Conservation (phyloP, 192 early-diverging fungal species). For the Coemansia sp. region DNA sequence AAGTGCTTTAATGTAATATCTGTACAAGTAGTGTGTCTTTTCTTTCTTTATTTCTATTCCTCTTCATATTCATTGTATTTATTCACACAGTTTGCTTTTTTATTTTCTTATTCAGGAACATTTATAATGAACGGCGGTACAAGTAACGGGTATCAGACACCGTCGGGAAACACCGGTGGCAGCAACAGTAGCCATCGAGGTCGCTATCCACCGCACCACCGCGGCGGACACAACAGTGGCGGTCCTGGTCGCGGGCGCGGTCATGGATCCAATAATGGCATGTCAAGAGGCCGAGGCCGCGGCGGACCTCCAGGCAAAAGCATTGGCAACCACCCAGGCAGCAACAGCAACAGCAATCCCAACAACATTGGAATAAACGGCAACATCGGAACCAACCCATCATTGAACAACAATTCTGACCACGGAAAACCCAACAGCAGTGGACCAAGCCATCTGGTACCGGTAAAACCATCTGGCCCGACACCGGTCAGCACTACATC, state of each 20-base stretch:
- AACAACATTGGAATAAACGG: not conserved
- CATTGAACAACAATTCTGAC: not conserved
- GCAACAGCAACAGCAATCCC: not conserved
- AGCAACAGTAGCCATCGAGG: not conserved
- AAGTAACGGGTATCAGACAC: not conserved
- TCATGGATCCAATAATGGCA: not conserved
- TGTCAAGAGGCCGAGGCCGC: not conserved
- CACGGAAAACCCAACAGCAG: not conserved
- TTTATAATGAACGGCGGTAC: not conserved
- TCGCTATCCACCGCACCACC: not conserved
- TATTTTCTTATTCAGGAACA: not conserved
- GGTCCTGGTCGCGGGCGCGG: not conserved
- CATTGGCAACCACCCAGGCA: not conserved
- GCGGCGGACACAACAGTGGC: not conserved
- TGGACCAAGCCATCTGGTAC: constrained; percentile 7
- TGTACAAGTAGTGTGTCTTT: not conserved
- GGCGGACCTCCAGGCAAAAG: not conserved
- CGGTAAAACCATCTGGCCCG: constrained; percentile 25
- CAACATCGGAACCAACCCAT: not conserved
- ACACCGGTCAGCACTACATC: constrained; percentile 26
- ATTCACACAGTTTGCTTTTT: not conserved
- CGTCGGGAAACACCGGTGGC: not conserved
- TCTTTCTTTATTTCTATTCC: not conserved
- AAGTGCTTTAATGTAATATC: not conserved
- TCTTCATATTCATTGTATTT: not conserved